A percentile compares a stretch with the other conserved stretches of the same genome.
These are phyloP conservation scores for Pleurotus citrinopileatus DNA, from an alignment of 768 basidiomycete genomes.

Conservation along the genomic window DNA sequence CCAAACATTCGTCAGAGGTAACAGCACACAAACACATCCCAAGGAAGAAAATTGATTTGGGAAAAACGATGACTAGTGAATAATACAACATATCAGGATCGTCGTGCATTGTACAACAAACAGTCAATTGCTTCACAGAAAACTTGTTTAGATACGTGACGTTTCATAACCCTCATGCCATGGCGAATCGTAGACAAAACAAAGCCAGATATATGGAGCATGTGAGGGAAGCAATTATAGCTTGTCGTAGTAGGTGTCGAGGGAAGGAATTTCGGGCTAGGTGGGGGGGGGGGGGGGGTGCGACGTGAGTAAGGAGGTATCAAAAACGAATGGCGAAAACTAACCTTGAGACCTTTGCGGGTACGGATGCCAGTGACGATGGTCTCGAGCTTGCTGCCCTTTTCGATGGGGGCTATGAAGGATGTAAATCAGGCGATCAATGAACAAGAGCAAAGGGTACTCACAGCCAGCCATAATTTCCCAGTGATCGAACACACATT, in stretches of 20 bases:
- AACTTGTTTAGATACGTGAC: conserved; percentile 4
- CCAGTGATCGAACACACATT: conserved; percentile 93
- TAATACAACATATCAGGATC: neutral
- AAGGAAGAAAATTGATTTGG: neutral
- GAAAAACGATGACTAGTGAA: neutral
- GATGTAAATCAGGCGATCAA: conserved; percentile 9
- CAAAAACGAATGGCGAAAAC: conserved; percentile 9
- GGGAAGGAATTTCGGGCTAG: conserved; percentile 82
- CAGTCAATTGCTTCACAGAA: conserved; percentile 1
- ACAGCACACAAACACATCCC: neutral
- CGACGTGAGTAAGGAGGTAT: neutral
- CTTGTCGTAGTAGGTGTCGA: conserved; percentile 95
- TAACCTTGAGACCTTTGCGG: conserved; percentile 94
- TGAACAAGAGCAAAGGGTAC: conserved; percentile 23
- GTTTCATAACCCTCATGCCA: conserved; percentile 5
- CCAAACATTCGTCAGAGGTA: neutral
- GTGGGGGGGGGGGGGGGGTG: conserved; percentile 12
- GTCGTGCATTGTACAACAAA: conserved; percentile 5
- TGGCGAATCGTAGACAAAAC: conserved; percentile 12
- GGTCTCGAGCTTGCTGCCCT: conserved; percentile 89
- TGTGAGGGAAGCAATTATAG: conserved; percentile 46
- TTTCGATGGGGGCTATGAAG: conserved; percentile 69
- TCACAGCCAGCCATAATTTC: conserved; percentile 78
- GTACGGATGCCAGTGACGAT: conserved; percentile 78
- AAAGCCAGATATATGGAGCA: neutral